Evolutionary conservation across 306 rosid species (phyloP).

Genomic region (Hylodesmum podocarpum): DNA sequence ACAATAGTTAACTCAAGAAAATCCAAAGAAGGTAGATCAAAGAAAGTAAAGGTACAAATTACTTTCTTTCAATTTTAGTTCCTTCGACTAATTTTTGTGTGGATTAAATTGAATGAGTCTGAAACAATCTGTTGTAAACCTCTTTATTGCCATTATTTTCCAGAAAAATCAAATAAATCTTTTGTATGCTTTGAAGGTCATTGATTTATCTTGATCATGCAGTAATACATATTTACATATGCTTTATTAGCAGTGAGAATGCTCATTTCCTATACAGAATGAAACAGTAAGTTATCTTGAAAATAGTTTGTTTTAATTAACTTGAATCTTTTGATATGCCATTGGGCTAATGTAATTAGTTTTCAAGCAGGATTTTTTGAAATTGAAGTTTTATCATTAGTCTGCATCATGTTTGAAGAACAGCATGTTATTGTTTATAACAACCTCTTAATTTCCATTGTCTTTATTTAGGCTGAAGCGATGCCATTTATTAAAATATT

Average conservation of each 20-base stretch:
- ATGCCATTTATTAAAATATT: conserved; percentile 5
- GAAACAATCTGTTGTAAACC: background rate
- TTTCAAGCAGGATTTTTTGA: background rate
- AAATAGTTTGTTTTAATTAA: too few species aligned
- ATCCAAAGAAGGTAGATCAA: conserved; percentile 48
- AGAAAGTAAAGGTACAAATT: conserved; percentile 54
- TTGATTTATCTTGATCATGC: background rate
- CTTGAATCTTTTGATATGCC: background rate
- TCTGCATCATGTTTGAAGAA: background rate
- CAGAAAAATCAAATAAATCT: background rate
- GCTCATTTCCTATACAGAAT: background rate
- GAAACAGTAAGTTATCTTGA: background rate
- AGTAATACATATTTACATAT: background rate
- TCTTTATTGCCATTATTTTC: background rate
- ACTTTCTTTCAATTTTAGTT: background rate
- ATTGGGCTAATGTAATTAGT: background rate
- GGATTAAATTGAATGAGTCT: background rate
- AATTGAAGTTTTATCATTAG: background rate
- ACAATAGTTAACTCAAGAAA: conserved; percentile 53
- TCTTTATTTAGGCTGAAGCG: background rate
- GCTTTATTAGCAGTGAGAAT: background rate
- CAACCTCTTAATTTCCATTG: background rate
- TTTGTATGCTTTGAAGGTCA: background rate
- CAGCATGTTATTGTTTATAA: background rate
- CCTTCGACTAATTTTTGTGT: background rate